These are phyloP conservation scores for Yamadazyma buinensis DNA, from an alignment of 1,139 yeast species.

Conservation along the genomic window DNA sequence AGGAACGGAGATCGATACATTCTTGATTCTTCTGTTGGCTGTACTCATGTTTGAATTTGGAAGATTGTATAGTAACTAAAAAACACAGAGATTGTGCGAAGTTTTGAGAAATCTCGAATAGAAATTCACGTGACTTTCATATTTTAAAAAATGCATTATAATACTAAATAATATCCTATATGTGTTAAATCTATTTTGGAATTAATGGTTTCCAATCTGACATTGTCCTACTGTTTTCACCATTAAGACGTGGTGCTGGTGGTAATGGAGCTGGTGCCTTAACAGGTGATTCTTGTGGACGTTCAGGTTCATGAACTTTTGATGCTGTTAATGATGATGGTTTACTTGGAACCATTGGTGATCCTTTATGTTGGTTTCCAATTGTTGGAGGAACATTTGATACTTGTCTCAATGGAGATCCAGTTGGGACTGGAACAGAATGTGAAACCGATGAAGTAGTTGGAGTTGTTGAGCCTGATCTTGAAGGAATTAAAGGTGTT, in stretches of 20 bases:
- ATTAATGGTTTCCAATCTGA: conserved; percentile 57
- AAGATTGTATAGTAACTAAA: too few relatives aligned
- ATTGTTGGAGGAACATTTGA: conserved; percentile 2
- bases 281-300: conserved; percentile 3
- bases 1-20: conserved; percentile 80
- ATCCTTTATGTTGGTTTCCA: conserved; percentile 8
- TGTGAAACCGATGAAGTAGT: conserved; percentile 11
- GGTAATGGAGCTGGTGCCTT: conserved; percentile 16
- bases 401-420: not conserved
- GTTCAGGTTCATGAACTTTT: conserved; percentile 19
- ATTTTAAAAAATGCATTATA: too few relatives aligned
- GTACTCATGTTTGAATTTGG: conserved; percentile 8
- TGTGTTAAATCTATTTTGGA: conserved; percentile 33
- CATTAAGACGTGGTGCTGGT: conserved; percentile 23
- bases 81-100: too few relatives aligned
- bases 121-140: too few relatives aligned
- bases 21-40: conserved; percentile 42
- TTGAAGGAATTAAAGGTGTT: conserved; percentile 39
- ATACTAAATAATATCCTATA: too few relatives aligned
- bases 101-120: too few relatives aligned
- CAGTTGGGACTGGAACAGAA: conserved; percentile 6
- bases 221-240: conserved; percentile 24
- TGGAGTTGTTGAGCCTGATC: conserved; percentile 30
- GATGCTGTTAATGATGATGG: conserved; percentile 9
- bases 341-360: conserved; percentile 36